Evolutionary conservation across 805 yeast species (phyloP).

Genomic region (Monosporozyma unispora): DNA sequence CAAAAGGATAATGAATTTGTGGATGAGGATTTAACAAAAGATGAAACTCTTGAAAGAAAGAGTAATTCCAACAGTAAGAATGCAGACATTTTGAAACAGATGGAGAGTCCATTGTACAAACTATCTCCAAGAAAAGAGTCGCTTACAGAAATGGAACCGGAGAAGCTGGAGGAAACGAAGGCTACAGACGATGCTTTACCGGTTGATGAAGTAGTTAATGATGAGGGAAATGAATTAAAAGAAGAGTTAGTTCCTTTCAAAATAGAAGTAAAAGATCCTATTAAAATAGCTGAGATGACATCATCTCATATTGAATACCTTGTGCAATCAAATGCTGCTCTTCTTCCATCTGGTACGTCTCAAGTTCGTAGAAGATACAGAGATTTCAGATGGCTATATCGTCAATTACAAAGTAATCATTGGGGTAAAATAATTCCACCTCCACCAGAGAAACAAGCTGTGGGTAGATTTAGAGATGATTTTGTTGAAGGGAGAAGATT

Average conservation of each 20-base stretch:
- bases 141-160: not conserved
- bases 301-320: conserved; percentile 83
- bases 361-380: conserved; percentile 76
- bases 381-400: conserved; percentile 91
- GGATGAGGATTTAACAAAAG: conserved; percentile 28
- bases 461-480: conserved; percentile 85
- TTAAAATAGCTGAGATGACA: conserved; percentile 84
- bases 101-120: conserved; percentile 20
- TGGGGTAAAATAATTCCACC: conserved; percentile 92
- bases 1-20: conserved; percentile 26
- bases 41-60: conserved; percentile 19
- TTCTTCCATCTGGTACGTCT: conserved; percentile 33
- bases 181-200: not conserved
- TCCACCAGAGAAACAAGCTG: conserved; percentile 89
- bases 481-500: conserved; percentile 80
- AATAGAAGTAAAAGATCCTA: conserved; percentile 80
- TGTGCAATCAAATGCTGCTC: conserved; percentile 50
- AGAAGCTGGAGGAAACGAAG: not conserved
- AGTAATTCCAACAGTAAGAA: conserved; percentile 1
- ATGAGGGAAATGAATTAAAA: conserved; percentile 6
- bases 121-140: conserved; percentile 14
- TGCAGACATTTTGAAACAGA: conserved; percentile 14
- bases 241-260: conserved; percentile 32
- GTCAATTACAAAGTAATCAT: conserved; percentile 74
- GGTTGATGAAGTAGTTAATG: conserved; percentile 4